Evolutionary conservation across 768 basidiomycete species (phyloP).

Genomic region (Macrolepiota fuliginosa): DNA sequence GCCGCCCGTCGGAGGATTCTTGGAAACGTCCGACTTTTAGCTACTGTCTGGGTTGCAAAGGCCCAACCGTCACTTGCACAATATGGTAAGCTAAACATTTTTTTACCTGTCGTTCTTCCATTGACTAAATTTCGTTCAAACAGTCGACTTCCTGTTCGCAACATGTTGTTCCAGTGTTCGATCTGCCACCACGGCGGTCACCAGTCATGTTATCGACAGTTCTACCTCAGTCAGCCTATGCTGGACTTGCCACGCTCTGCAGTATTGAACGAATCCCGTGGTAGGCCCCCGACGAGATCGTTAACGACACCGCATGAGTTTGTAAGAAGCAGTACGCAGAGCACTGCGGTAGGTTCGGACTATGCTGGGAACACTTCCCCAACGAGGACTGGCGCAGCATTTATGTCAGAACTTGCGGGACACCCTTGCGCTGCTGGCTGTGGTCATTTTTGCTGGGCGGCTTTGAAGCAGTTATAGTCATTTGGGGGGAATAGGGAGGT

Average conservation of each 20-base stretch:
- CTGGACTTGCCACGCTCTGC: conserved; percentile 36
- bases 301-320: not conserved
- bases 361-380: conserved; percentile 10
- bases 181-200: conserved; percentile 82
- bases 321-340: not conserved
- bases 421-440: conserved; percentile 79
- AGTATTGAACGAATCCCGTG: conserved; percentile 10
- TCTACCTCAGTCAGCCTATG: conserved; percentile 61
- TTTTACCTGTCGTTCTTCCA: not conserved
- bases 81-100: conserved; percentile 58
- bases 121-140: not conserved
- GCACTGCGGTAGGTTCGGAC: not conserved
- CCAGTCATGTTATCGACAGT: conserved; percentile 70
- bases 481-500: not conserved
- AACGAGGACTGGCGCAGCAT: conserved; percentile 12
- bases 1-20: conserved; percentile 13
- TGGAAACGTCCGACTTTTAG: conserved; percentile 32
- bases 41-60: conserved; percentile 56
- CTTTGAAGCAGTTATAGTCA: conserved; percentile 13
- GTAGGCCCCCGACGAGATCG: conserved; percentile 2
- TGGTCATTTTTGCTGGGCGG: conserved; percentile 79
- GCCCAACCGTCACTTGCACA: conserved; percentile 48
- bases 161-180: conserved; percentile 70
- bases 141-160: conserved; percentile 76
- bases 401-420: conserved; percentile 36